Base-by-base conservation (phyloP, 2,329 filamentous ascomycete genomes). In the Botrytis galanthina region DNA sequence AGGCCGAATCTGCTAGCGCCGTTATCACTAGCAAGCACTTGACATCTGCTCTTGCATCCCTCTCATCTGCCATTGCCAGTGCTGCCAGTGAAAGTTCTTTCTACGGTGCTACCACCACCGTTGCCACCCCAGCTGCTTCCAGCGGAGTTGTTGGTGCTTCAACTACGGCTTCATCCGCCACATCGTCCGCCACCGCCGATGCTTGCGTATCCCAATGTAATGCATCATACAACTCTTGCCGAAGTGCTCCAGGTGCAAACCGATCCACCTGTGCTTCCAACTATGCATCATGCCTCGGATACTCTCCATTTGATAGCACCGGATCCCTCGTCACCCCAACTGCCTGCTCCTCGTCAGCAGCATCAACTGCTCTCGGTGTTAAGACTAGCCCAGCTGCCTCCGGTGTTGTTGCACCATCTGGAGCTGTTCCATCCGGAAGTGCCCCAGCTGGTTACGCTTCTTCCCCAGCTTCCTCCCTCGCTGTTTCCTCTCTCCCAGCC, bases 1-100 rank as follows among this genome's bases (percentile, higher is more conserved):
- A 84, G 64, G 78, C 79, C 51, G 73, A 73, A 57, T 84, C 82
- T 44, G 80, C 80, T 74, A 83, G 85, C 81, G 83, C 83, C 6
- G 48, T 22, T 7, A 57, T 71, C 32, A 60, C 61, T 18, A 60
- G 46, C 48, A 29, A 46, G 48, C 37, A 68, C 62, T 68, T 61
- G 54, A 48, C 71, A 26, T 61, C 71, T 62, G 71, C 71, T 9
- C 46, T 70, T 18, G 48, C 71, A 42, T 73, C 71, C n/a, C 44
- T 70, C 44, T 61, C 70, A 32, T 61, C 75, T 37, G 72, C 73
- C 37, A 73, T 71, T 61, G 72, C 74, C 62, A 76, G 54, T 16
- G 69, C 71, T 39, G 54, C 66, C 5, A 75, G 62, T 29, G 7
- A 39, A 18, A 60, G 64, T 26, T 72, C 70, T 32, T 57, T 54